phyloP scores from a whole-genome alignment of 441 rosid genomes.

The Eruca vesicaria region DNA sequence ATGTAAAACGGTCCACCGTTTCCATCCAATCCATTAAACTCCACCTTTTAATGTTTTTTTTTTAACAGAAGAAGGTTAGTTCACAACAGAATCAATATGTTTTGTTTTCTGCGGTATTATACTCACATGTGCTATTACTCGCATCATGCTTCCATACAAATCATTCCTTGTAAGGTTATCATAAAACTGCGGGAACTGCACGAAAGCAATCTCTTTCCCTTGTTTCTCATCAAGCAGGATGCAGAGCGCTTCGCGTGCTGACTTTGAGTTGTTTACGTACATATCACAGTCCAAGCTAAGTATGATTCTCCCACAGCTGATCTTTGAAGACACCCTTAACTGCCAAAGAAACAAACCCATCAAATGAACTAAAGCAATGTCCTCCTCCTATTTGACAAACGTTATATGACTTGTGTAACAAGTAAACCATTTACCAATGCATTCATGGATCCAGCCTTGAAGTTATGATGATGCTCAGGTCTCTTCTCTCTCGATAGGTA shows the following conservation, averaged over 20 bases:
- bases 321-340: conserved; percentile 65
- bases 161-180: conserved; percentile 59
- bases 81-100: not conserved
- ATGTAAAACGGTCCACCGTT: conserved; percentile 60
- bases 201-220: conserved; percentile 58
- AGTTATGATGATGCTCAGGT: conserved; percentile 58
- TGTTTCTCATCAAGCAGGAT: conserved; percentile 72
- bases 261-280: conserved; percentile 60
- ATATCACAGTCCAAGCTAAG: conserved; percentile 80
- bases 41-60: conserved; percentile 43
- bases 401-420: not conserved
- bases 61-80: not conserved
- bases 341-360: conserved; percentile 19
- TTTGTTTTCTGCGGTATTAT: not conserved
- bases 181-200: conserved; percentile 59
- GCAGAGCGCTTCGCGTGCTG: conserved; percentile 64
- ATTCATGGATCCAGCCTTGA: conserved; percentile 88
- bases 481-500: conserved; percentile 78
- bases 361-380: too few relatives aligned
- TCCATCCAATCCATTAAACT: conserved; percentile 67
- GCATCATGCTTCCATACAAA: conserved; percentile 40
- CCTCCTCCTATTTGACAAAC: too few relatives aligned
- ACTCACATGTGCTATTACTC: conserved; percentile 26
- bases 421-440: conserved; percentile 48
- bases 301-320: conserved; percentile 57